These are phyloP conservation scores for Adansonia madagascariensis DNA, from an alignment of 441 rosid genomes.

Conservation along the genomic window DNA sequence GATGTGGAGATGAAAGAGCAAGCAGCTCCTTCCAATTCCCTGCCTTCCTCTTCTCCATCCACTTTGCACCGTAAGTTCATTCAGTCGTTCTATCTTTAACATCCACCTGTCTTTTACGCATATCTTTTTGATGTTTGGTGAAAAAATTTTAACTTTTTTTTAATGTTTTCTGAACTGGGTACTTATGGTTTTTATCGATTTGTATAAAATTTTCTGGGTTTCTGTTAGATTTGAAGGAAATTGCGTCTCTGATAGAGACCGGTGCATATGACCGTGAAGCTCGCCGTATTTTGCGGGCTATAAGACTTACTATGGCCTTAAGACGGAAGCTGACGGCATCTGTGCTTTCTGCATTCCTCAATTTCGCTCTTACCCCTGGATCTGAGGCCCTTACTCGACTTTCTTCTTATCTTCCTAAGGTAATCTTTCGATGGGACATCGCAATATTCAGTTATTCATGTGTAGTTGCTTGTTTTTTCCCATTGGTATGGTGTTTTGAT, in stretches of 20 bases:
- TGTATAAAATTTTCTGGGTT: constrained; percentile 11
- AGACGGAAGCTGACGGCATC: constrained; percentile 53
- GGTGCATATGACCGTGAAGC: constrained; percentile 66
- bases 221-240: constrained; percentile 69
- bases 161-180: neutral
- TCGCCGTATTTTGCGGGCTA: constrained; percentile 62
- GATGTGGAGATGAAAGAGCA: constrained; percentile 66
- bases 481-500: neutral
- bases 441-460: constrained; percentile 1
- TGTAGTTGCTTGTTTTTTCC: neutral
- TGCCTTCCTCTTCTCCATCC: constrained; percentile 42
- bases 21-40: constrained; percentile 43
- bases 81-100: neutral
- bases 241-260: constrained; percentile 65
- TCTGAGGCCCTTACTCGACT: constrained; percentile 54
- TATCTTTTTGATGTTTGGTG: neutral
- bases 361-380: constrained; percentile 53
- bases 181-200: neutral
- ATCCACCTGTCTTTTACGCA: neutral
- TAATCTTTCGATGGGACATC: constrained; percentile 17
- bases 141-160: neutral
- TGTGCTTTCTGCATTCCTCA: constrained; percentile 51
- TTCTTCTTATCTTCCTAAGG: constrained; percentile 58
- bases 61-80: constrained; percentile 50
- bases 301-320: constrained; percentile 60